Evolutionary conservation across 305 asterid genomes (phyloP), one percentile per base, ranked within the genome.

Genomic region (Fraxinus velutina): DNA sequence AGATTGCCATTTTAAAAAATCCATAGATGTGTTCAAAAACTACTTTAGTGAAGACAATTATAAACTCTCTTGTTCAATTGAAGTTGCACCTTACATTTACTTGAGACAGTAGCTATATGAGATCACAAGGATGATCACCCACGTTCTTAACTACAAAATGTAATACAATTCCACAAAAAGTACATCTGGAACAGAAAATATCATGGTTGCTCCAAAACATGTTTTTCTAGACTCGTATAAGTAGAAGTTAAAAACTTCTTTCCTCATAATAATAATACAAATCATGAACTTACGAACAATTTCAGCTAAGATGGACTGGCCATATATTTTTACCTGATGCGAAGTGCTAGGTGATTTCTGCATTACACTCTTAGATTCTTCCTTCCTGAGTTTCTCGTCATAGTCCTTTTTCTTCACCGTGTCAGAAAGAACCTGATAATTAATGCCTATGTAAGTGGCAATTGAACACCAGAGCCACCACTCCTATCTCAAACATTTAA

Each of bases 361-460:
- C 86, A 91, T 78, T 29, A 94, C 94, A 78, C 88, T 85, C 90
- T 86, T 94, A 15, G 98, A 89, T 85, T 93, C 97, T 85, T 96
- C 97, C 90, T 96, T 96, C 75, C 87, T 90, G 73, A 96, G 98
- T 72, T 91, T 95, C 83, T 96, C 99, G 77, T 96, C 99, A 50
- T 96, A 96, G 91, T 96, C 98, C 87, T 92, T 91, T 90, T 91
- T 96, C 92, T 94, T 96, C 80, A 92, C 92, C 82, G 90, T 91
- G 91, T 96, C 99, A 80, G 98, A 93, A 82, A 96, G 97, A 86
- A 96, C 96, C 99, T 96, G 89, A n/a, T 76, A 50, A 82, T 22
- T 10, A 85, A 73, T 30, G 66, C 70, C 85, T 81, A 84, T 79
- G 73, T 78, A 50, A 86, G 84, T 83, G 77, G 60, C 78, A 81